These are phyloP conservation scores for Colletotrichum eremochloae DNA, from an alignment of 2,329 filamentous ascomycete species.

Conservation along the genomic window DNA sequence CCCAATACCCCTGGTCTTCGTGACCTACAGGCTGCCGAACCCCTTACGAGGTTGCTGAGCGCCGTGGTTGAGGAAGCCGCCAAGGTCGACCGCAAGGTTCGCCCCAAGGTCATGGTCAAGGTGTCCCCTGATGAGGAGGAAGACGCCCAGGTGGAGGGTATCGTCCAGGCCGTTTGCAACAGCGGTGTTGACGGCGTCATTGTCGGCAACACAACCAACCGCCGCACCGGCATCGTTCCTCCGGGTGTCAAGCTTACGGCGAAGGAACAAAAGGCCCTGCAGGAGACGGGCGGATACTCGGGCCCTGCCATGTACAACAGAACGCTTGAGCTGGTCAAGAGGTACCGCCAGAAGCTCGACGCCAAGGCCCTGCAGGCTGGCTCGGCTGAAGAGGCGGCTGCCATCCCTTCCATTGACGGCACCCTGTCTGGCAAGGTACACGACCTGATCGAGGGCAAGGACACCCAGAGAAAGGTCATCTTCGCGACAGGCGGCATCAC, in stretches of 20 bases:
- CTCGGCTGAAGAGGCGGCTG: slow-evolving; percentile 49
- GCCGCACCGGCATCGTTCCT: slow-evolving; percentile 78
- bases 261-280: slow-evolving; percentile 76
- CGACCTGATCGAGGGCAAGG: slow-evolving; percentile 42
- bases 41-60: slow-evolving; percentile 82
- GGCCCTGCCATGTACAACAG: slow-evolving; percentile 89
- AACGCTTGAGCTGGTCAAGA: slow-evolving; percentile 82
- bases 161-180: slow-evolving; percentile 85
- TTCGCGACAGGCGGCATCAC: slow-evolving; percentile 96
- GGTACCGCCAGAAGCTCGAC: slow-evolving; percentile 81
- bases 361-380: slow-evolving; percentile 57
- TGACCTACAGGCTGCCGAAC: slow-evolving; percentile 86
- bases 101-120: slow-evolving; percentile 95
- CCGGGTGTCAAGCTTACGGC: slow-evolving; percentile 73
- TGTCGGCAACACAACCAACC: slow-evolving; percentile 96
- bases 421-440: slow-evolving; percentile 48
- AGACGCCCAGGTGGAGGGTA: slow-evolving; percentile 85
- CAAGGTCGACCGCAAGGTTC: slow-evolving; percentile 75
- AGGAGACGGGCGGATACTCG: slow-evolving; percentile 89
- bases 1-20: slow-evolving; percentile 95
- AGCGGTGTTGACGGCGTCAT: slow-evolving; percentile 95
- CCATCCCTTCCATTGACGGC: slow-evolving; percentile 48
- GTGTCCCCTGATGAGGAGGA: slow-evolving; percentile 96
- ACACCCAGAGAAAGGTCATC: slow-evolving; percentile 76
- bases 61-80: slow-evolving; percentile 86